A percentile compares a stretch with the other conserved stretches of the same genome.
These are phyloP conservation scores for Cubamyces sp. DNA, from an alignment of 768 basidiomycete species.

Conservation along the genomic window DNA sequence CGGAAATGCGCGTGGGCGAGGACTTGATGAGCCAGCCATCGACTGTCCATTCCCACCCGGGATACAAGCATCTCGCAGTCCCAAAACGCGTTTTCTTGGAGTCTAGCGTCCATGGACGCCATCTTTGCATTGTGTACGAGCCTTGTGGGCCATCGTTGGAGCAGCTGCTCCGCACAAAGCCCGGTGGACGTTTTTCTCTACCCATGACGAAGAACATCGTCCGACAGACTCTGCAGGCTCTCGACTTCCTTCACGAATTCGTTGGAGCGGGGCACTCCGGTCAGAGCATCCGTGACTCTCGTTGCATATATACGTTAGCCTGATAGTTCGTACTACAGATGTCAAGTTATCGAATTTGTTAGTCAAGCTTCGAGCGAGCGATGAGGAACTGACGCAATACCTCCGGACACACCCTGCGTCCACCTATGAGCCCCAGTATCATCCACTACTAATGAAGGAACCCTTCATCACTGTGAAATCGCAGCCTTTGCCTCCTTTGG, in stretches of 20 bases:
- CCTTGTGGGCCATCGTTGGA: not conserved
- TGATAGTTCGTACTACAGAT: not conserved
- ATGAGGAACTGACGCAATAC: conserved; percentile 2
- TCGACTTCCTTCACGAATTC: not conserved
- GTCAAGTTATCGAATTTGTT: conserved; percentile 13
- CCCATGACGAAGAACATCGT: not conserved
- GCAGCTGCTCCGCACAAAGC: not conserved
- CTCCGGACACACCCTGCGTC: conserved; percentile 5
- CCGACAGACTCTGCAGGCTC: not conserved
- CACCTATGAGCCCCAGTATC: conserved; percentile 6
- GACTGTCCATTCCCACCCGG: not conserved
- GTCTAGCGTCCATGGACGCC: not conserved
- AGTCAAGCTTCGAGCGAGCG: not conserved
- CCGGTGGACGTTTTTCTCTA: not conserved
- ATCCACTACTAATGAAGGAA: not conserved
- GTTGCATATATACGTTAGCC: not conserved
- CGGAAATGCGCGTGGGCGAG: not conserved
- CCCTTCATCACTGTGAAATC: conserved; percentile 24
- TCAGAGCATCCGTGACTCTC: not conserved
- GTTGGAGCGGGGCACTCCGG: not conserved
- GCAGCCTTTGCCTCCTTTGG: conserved; percentile 26
- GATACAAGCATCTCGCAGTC: too few species aligned
- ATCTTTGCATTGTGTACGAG: not conserved
- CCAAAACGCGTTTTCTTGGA: not conserved
- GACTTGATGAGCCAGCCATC: too few species aligned